Evolutionary conservation across 441 rosid genomes (phyloP), one percentile per base, ranked within the genome.

Genomic region (Omphalea diandra): DNA sequence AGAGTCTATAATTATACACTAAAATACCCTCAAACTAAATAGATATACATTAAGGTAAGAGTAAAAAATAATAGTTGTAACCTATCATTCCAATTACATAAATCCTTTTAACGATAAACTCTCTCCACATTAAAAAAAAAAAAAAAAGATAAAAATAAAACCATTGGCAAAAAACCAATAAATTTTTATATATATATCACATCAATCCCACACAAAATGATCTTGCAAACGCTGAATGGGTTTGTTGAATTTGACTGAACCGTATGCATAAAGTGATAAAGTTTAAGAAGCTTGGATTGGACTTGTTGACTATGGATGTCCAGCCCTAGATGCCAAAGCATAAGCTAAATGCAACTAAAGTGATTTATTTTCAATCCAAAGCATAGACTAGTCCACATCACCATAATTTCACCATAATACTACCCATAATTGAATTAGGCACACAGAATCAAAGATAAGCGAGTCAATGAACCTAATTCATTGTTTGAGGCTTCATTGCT

Each of bases 381-480:
- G 31, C 38, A 49, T 44, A 38, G 35, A 2, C 54, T 47, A 36
- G 72, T 80, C 69, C 40, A 43, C 47, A 76, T 74, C 76, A 67
- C 63, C 47, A 70, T 70, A 63, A 73, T 68, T 59, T n/a, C n/a
- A n/a, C n/a, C n/a, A n/a, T n/a, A n/a, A n/a, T n/a, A 43, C 61
- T 58, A 38, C 35, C 60, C 18, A n/a, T 62, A 61, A 73, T 53
- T 64, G 71, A 68, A 68, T 71, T 78, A 76, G 75, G 82, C 76
- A 59, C 52, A 36, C 40, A 50, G 55, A 50, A 50, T 50, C 27
- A 50, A 50, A 56, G 38, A 49, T 31, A 65, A 54, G 41, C 22
- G 75, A 81, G 81, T 78, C 77, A 78, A 71, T 68, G 78, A 50
- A 43, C 67, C 73, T 78, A 67, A 64, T 55, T 38, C 62, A 68